These are phyloP conservation scores for Cyberlindnera mrakii DNA, from an alignment of 805 yeast genomes.

Conservation along the genomic window DNA sequence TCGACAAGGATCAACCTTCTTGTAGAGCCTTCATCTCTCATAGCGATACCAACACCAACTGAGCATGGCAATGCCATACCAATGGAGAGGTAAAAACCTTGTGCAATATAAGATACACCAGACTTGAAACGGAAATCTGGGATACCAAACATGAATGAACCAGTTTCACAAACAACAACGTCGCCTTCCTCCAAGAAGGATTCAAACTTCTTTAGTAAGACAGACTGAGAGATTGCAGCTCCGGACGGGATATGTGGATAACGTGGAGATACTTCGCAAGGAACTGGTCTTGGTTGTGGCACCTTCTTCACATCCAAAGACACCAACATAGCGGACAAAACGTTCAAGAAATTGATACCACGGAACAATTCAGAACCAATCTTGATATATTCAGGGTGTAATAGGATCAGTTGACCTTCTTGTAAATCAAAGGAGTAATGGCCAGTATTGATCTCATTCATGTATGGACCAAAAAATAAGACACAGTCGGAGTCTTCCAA, in stretches of 20 bases:
- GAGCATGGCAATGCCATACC: constrained; percentile 88
- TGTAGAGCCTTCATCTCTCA: constrained; percentile 42
- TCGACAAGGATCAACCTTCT: constrained; percentile 67
- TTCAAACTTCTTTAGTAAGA: constrained; percentile 35
- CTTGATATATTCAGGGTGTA: constrained; percentile 49
- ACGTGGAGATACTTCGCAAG: constrained; percentile 16
- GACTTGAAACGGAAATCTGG: constrained; percentile 61
- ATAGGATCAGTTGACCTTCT: constrained; percentile 36
- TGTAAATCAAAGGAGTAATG: constrained; percentile 46
- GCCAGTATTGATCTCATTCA: constrained; percentile 67
- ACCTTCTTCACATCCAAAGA: constrained; percentile 28
- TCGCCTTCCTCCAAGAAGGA: constrained; percentile 54
- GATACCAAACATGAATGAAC: constrained; percentile 74
- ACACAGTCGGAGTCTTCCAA: constrained; percentile 60
- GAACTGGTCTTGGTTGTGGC: constrained; percentile 11
- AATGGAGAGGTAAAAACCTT: constrained; percentile 76
- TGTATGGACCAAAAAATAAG: constrained; percentile 61
- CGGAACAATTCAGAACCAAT: constrained; percentile 36
- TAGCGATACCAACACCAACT: constrained; percentile 74
- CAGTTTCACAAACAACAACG: constrained; percentile 73
- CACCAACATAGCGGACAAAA: constrained; percentile 38
- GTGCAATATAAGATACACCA: constrained; percentile 48
- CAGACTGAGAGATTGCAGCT: constrained; percentile 41
- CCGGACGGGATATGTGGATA: constrained; percentile 20
- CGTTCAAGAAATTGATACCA: constrained; percentile 43